These are phyloP conservation scores for Aureobasidium mangrovei DNA, from an alignment of 2,329 filamentous ascomycete genomes.

Conservation along the genomic window DNA sequence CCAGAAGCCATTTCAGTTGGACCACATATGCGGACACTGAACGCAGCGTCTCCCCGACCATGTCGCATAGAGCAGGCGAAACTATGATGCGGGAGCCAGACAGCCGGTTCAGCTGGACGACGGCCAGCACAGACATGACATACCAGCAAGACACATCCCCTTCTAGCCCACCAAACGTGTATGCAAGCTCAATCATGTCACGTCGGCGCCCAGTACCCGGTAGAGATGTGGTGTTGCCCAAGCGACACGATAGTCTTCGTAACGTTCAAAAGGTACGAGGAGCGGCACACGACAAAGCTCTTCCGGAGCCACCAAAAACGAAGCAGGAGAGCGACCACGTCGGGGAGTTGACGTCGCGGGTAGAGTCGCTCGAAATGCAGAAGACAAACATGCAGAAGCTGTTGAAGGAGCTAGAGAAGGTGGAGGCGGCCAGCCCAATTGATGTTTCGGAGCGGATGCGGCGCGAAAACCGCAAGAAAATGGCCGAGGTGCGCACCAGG, in stretches of 20 bases:
- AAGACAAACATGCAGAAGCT: constrained; percentile 62
- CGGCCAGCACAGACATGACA: constrained; percentile 30
- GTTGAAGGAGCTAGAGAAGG: constrained; percentile 67
- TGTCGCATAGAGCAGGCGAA: constrained; percentile 11
- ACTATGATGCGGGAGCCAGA: constrained; percentile 18
- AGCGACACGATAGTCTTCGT: constrained; percentile 17
- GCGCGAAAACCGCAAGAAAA: constrained; percentile 53
- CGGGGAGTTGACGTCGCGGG: constrained; percentile 55
- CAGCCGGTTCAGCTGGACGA: constrained; percentile 36
- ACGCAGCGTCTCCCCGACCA: constrained; percentile 12
- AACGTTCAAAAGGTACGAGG: constrained; percentile 19
- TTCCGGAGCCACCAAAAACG: constrained; percentile 9
- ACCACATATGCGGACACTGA: constrained; percentile 24
- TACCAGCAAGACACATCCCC: constrained; percentile 34
- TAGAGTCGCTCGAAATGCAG: constrained; percentile 57
- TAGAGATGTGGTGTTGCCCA: constrained; percentile 13
- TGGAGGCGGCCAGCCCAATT: constrained; percentile 60
- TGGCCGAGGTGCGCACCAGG: constrained; percentile 56
- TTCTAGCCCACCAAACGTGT: constrained; percentile 32
- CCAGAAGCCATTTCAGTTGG: constrained; percentile 28
- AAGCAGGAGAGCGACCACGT: constrained; percentile 41
- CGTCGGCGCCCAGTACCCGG: constrained; percentile 16
- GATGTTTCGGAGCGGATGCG: constrained; percentile 50
- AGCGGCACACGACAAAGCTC: constrained; percentile 22
- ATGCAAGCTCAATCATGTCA: constrained; percentile 16